Percentiles rank a stretch among this genome's conserved stretches.
Conservation (phyloP, 306 rosid genomes). For the Lathyrus oleraceus region DNA sequence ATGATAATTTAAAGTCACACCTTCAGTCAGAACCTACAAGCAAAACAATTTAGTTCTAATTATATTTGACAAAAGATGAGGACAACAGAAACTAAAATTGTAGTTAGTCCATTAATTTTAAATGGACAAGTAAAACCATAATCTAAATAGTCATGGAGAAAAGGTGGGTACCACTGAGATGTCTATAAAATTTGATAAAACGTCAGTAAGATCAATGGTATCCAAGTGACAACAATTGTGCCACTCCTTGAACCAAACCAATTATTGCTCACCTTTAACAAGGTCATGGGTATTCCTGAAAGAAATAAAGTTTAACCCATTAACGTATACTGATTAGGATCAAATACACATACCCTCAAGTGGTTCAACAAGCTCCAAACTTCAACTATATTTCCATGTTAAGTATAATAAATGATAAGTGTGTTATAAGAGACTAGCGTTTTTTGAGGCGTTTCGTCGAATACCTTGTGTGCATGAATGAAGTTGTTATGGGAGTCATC, state of each 20-base stretch:
- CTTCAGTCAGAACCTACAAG: constrained; percentile 79
- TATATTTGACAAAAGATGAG: constrained; percentile 17
- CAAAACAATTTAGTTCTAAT: constrained; percentile 35
- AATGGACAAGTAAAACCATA: constrained; percentile 8
- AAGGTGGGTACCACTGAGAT: constrained; percentile 67
- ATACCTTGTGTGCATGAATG: constrained; percentile 37
- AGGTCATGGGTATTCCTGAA: constrained; percentile 78
- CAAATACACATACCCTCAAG: constrained; percentile 51
- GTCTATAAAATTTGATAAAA: constrained; percentile 83
- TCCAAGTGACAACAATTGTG: constrained; percentile 59
- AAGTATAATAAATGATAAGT: constrained; percentile 37
- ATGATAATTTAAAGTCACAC: constrained; percentile 41
- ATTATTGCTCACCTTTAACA: constrained; percentile 72
- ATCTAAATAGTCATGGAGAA: constrained; percentile 4
- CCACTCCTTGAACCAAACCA: constrained; percentile 78
- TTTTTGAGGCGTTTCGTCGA: constrained; percentile 25
- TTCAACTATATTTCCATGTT: constrained; percentile 3
- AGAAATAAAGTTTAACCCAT: constrained; percentile 35
- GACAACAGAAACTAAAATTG: constrained; percentile 18
- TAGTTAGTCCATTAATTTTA: constrained; percentile 6
- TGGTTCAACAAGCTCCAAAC: constrained; percentile 53
- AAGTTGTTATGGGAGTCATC: too few species aligned
- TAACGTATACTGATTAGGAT: too few species aligned
- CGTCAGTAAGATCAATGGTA: constrained; percentile 65
- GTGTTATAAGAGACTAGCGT: constrained; percentile 61